These are phyloP conservation scores for Neurospora sp. DNA, from an alignment of 495 filamentous ascomycete species.

Conservation along the genomic window DNA sequence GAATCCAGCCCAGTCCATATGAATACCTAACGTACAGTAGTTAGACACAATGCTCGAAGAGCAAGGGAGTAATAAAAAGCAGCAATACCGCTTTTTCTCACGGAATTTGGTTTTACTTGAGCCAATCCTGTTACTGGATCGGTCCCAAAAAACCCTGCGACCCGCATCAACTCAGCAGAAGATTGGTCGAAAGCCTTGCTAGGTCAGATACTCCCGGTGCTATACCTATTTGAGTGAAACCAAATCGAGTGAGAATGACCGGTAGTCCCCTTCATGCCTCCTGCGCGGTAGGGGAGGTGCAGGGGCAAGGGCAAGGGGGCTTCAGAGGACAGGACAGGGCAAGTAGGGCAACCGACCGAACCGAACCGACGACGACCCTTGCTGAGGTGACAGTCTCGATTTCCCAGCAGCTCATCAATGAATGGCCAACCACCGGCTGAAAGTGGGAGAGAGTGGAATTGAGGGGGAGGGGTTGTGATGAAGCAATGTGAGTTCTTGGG, in stretches of 20 bases:
- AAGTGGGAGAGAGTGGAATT: not conserved
- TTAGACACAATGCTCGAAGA: not conserved
- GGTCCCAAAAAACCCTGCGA: too few species aligned
- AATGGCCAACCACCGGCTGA: not conserved
- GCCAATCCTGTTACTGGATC: too few species aligned
- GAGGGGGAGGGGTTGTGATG: not conserved
- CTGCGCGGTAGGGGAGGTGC: not conserved
- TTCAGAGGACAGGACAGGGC: not conserved
- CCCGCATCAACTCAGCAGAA: too few species aligned
- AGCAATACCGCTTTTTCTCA: not conserved
- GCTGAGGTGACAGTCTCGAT: not conserved
- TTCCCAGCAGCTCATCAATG: not conserved
- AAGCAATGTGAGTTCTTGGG: not conserved
- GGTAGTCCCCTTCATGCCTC: not conserved
- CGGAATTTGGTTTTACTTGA: too few species aligned
- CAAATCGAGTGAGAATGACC: too few species aligned
- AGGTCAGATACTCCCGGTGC: too few species aligned
- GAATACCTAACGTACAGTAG: not conserved
- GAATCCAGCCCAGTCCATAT: not conserved
- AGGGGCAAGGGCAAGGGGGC: not conserved
- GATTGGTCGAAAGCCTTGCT: too few species aligned
- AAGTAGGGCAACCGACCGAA: not conserved
- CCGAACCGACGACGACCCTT: not conserved
- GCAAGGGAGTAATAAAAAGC: not conserved
- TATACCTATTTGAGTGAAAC: too few species aligned